Base-by-base conservation (phyloP, 2,329 filamentous ascomycete genomes). In the Lachnellula hyalina region DNA sequence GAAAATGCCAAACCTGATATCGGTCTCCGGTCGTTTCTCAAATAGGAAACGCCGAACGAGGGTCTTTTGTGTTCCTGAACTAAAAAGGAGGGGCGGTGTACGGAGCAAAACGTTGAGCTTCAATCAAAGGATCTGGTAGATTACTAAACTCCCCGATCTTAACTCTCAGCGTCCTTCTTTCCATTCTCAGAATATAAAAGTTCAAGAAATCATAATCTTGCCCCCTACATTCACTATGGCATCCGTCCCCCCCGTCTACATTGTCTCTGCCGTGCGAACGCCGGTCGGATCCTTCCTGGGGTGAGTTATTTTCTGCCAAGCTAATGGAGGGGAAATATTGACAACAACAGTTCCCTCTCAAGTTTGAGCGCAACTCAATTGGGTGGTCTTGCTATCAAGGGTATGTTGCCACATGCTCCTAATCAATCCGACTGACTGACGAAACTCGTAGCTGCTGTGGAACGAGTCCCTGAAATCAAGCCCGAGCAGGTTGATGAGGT, bases 231-330 rank as follows among this genome's bases (percentile, higher is more conserved):
- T 53, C 75, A 83, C 67, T 57, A 95, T 95, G 89, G 81, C 90
- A 71, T 83, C 83, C 65, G 82, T 92, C 61, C 87, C 90, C 63
- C 82, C 91, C 56, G 93, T 99, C 63, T 99, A 99, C 78, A 96
- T 99, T 69, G 91, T 96, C 70, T 94, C 94, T 56, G 87, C 86
- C 62, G 89, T 85, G 68, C 85, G 92, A 75, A 99, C 94, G 62
- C 94, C 94, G 51, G 81, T 96, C 63, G 94, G 94, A 68, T 92
- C 89, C 63, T 99, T 99, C 77, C 83, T 96, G 69, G 94, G 94
- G 90, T 96, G 75, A 73, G 81, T 60, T 47, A 21, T 89, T 61
- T 83, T 97, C 57, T 90, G 54, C 61, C 58, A 28, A 41, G 36
- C 42, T 51, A 49, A 46, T 48, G 53, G 50, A 54, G 49, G 52